Conservation (phyloP, 306 rosid species). For the Cotoneaster glaucophyllus region DNA sequence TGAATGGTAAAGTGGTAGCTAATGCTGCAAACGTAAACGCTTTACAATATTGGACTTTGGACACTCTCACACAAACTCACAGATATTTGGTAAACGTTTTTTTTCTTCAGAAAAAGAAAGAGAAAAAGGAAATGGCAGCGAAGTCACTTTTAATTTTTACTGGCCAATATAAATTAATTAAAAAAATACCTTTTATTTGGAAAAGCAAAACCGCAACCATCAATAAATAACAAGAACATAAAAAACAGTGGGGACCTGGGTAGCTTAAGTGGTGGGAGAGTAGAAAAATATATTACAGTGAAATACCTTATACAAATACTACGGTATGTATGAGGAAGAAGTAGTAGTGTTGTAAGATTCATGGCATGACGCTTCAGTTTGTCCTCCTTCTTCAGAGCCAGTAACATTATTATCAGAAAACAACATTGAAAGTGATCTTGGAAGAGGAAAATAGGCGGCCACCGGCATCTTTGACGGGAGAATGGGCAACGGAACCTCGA, state of each 20-base stretch:
- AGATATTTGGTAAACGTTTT: not conserved
- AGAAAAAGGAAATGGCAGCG: too few relatives aligned
- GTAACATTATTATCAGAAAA: not conserved
- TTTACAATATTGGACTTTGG: slow-evolving; percentile 11
- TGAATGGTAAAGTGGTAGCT: not conserved
- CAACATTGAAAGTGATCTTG: not conserved
- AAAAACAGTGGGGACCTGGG: too few relatives aligned
- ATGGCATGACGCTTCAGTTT: not conserved
- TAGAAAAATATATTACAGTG: too few relatives aligned
- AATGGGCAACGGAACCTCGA: not conserved
- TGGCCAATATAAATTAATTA: too few relatives aligned
- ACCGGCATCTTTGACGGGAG: not conserved
- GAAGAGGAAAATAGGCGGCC: not conserved
- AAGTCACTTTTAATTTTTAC: too few relatives aligned
- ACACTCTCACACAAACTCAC: slow-evolving; percentile 15
- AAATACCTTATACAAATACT: too few relatives aligned
- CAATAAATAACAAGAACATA: too few relatives aligned
- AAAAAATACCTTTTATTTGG: too few relatives aligned
- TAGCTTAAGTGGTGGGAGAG: too few relatives aligned
- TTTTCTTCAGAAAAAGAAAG: too few relatives aligned
- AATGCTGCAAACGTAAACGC: slow-evolving; percentile 13
- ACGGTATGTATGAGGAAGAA: too few relatives aligned
- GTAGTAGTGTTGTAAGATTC: not conserved
- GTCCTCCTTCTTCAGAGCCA: not conserved
- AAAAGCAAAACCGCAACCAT: too few relatives aligned